Evolutionary conservation across 176 grass and related monocot species (phyloP).

Genomic region (Aegilops speltoides): DNA sequence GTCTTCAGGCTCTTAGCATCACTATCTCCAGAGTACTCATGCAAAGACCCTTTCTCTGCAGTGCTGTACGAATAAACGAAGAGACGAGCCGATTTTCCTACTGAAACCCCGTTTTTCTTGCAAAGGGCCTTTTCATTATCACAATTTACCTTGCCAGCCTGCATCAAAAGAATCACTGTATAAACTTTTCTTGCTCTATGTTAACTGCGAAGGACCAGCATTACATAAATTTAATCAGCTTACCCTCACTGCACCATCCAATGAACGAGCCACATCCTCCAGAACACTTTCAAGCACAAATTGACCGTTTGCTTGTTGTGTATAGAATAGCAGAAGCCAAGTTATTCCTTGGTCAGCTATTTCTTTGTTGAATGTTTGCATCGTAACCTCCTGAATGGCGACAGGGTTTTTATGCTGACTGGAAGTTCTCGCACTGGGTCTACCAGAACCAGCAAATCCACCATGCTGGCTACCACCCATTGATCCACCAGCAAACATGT

Average conservation of each 20-base stretch:
- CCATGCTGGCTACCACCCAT: slow-evolving; percentile 45
- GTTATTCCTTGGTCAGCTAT: slow-evolving; percentile 76
- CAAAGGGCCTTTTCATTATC: slow-evolving; percentile 67
- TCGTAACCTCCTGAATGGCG: slow-evolving; percentile 60
- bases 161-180: slow-evolving; percentile 31
- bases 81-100: slow-evolving; percentile 57
- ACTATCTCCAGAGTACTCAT: slow-evolving; percentile 78
- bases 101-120: slow-evolving; percentile 54
- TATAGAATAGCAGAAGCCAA: slow-evolving; percentile 90
- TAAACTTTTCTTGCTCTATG: neutral
- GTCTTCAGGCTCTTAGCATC: slow-evolving; percentile 81
- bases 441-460: slow-evolving; percentile 51
- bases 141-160: slow-evolving; percentile 88
- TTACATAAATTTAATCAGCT: slow-evolving; percentile 4
- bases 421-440: slow-evolving; percentile 40
- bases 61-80: slow-evolving; percentile 81
- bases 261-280: slow-evolving; percentile 59
- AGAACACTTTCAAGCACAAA: slow-evolving; percentile 58
- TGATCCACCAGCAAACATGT: slow-evolving; percentile 66
- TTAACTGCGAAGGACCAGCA: neutral
- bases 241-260: slow-evolving; percentile 76
- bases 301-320: slow-evolving; percentile 51
- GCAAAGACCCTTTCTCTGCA: slow-evolving; percentile 66
- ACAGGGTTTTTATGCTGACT: slow-evolving; percentile 31
- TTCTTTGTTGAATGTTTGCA: slow-evolving; percentile 81